A percentile compares a stretch with the other conserved stretches of the same genome.
phyloP scores from a whole-genome alignment of 2,329 filamentous ascomycete genomes.

The Scorias spongiosa region DNA sequence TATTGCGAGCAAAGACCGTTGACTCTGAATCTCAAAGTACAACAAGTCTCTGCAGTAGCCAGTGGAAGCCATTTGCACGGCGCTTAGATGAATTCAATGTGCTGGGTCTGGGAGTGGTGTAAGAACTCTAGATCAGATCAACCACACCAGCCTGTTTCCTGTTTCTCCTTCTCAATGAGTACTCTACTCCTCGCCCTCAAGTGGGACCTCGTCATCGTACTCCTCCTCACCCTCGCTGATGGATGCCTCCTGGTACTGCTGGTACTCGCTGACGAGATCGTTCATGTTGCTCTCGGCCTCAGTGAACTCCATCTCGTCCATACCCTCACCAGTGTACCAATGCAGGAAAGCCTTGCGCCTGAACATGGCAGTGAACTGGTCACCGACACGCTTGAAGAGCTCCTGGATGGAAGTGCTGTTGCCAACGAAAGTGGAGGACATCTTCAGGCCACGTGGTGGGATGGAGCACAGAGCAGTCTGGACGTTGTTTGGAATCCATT shows the following conservation, averaged over 20 bases:
- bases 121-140: neutral
- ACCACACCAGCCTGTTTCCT: neutral
- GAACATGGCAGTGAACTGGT: constrained; percentile 99
- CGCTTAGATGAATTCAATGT: too few species aligned
- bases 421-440: constrained; percentile 97
- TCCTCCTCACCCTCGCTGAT: constrained; percentile 96
- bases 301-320: constrained; percentile 99
- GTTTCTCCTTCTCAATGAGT: neutral
- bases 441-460: constrained; percentile 92
- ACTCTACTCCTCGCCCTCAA: constrained; percentile 55
- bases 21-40: neutral
- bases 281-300: constrained; percentile 99
- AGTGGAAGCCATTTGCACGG: neutral
- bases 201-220: constrained; percentile 69
- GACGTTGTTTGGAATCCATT: constrained; percentile 99
- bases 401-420: constrained; percentile 99
- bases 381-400: constrained; percentile 99
- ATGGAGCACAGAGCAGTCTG: constrained; percentile 99
- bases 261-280: constrained; percentile 97
- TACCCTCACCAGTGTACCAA: constrained; percentile 99
- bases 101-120: too few species aligned
- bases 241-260: constrained; percentile 99
- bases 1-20: neutral
- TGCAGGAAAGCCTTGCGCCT: constrained; percentile 99
- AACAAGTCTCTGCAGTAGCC: neutral